A percentile compares a stretch with the other conserved stretches of the same genome.
Evolutionary conservation across 1,284 basidiomycete species (phyloP).

Genomic region (Sphagnurus paluster): DNA sequence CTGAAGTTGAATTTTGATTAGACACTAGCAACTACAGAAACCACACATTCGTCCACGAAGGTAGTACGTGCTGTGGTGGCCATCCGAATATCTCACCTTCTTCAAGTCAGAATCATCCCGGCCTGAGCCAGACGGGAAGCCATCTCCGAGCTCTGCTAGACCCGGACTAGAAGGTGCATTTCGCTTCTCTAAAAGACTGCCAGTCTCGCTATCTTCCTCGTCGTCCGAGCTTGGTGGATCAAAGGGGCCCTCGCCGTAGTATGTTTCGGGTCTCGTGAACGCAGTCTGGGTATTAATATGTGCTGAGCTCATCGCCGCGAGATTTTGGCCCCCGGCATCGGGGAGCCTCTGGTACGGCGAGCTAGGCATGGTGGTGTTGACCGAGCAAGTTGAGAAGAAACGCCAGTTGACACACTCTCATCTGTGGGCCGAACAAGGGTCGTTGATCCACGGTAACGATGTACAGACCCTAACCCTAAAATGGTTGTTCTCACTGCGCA

Average conservation of each 20-base stretch:
- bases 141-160: conserved; percentile 26
- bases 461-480: conserved; percentile 23
- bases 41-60: no score
- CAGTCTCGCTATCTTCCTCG: conserved; percentile 62
- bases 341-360: conserved; percentile 19
- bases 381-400: conserved; percentile 3
- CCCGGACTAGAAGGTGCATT: conserved; percentile 28
- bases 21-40: background rate
- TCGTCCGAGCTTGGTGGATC: conserved; percentile 72
- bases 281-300: conserved; percentile 15
- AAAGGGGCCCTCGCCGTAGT: conserved; percentile 72
- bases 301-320: conserved; percentile 6
- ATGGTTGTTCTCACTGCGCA: conserved; percentile 16
- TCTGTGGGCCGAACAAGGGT: background rate
- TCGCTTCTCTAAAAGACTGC: conserved; percentile 45
- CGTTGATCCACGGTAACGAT: background rate
- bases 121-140: conserved; percentile 13
- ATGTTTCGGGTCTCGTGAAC: conserved; percentile 41
- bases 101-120: conserved; percentile 11
- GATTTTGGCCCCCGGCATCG: conserved; percentile 5
- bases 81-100: conserved; percentile 9
- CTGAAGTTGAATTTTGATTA: conserved; percentile 11
- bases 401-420: background rate
- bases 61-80: no score
- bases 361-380: conserved; percentile 10